A percentile compares a stretch with the other conserved stretches of the same genome.
These are phyloP conservation scores for Lablab purpureus DNA, from an alignment of 306 rosid genomes.

Conservation along the genomic window DNA sequence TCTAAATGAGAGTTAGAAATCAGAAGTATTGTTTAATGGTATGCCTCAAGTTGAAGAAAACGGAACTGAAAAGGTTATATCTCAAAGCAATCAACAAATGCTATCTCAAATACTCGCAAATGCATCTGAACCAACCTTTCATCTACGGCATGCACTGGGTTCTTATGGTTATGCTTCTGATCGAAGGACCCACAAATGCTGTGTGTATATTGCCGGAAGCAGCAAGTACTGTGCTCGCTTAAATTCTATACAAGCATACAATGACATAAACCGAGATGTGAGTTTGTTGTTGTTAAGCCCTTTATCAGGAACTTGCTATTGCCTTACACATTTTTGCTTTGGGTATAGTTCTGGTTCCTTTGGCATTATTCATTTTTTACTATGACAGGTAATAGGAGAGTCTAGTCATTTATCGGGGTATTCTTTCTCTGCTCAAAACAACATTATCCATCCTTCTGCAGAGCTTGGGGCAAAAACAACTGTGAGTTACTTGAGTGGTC, in stretches of 20 bases:
- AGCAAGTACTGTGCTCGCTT: constrained; percentile 85
- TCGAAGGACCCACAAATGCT: constrained; percentile 84
- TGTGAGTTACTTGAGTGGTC: constrained; percentile 61
- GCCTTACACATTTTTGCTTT: constrained; percentile 29
- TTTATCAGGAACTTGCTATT: constrained; percentile 30
- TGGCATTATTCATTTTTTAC: constrained; percentile 36
- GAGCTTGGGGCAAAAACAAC: constrained; percentile 94
- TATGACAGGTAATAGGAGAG: constrained; percentile 83
- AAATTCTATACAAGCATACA: constrained; percentile 89
- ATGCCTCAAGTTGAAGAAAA: constrained; percentile 77
- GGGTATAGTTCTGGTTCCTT: constrained; percentile 31
- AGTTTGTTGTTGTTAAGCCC: constrained; percentile 54
- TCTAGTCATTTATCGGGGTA: constrained; percentile 89
- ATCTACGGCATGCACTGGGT: constrained; percentile 59
- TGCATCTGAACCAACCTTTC: constrained; percentile 83
- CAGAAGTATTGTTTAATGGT: constrained; percentile 73
- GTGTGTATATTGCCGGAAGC: constrained; percentile 85
- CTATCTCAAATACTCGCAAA: constrained; percentile 77
- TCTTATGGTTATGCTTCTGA: constrained; percentile 57
- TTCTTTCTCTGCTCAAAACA: constrained; percentile 89
- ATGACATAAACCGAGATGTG: constrained; percentile 93
- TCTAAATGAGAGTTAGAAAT: constrained; percentile 64
- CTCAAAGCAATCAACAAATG: constrained; percentile 69
- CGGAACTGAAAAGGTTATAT: constrained; percentile 68
- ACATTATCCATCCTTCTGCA: constrained; percentile 82